Base-by-base conservation (phyloP, 345 rosid genomes). In the Cardamine resedifolia region DNA sequence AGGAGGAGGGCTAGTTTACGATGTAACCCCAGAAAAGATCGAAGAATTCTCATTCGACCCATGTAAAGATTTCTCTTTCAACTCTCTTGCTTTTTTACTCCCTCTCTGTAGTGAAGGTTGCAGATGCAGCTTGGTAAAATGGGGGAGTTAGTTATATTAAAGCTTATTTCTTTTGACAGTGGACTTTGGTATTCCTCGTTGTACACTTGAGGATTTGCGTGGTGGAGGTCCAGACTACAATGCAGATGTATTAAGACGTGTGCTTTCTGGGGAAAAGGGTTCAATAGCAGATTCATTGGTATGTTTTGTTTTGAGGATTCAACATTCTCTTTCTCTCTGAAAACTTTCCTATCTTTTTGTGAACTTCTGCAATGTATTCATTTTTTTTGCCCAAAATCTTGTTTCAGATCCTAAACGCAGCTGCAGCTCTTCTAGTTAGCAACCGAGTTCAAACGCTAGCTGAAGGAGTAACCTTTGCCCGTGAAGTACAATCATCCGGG, bases 151-250 rank as follows among this genome's bases (percentile, higher is more conserved):
- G 18, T 55, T 27, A 45, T 7, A 30, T 18, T 28, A 5, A 49
- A 58, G 63, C 49, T 48, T 64, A 3, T 28, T 8, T 47, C 24
- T 56, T 28, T 44, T 80, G 30, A 71, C 82, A 92, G 97, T 96
- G 92, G 95, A 91, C 18, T 92, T 85, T 50, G 98, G 90, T 60
- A 85, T 96, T 78, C 96, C 90, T 71, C 95, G 97, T 18, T 96
- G 98, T 72, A 90, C 91, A 18, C 64, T 87, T 63, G 91, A 84
- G 10, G 85, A 84, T 76, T 83, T 96, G 78, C 78, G 76, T 26
- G 99, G 98, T 48, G 98, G 98, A 79, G 91, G 66, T 30, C 91
- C 96, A 0, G 89, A 77, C 15, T 83, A 88, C 62, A 96, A 96
- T 23, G 94, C 98, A 0, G 82, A 81, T 64, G 84, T 81, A 26